Conservation (phyloP, 441 rosid genomes). For the Pelargonium fulgidum region DNA sequence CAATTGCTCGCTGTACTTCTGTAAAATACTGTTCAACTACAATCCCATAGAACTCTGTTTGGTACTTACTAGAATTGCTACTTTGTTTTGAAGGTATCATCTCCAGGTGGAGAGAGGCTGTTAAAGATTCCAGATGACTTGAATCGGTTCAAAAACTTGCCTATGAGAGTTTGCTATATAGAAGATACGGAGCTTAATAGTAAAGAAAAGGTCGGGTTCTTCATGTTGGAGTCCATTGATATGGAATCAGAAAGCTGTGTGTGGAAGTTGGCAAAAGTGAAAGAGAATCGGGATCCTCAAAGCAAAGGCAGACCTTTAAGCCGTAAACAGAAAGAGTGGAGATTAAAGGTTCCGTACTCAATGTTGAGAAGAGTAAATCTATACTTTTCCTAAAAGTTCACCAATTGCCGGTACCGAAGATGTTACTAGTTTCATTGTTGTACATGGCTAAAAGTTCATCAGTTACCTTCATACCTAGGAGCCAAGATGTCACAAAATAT, state of each 20-base stretch:
- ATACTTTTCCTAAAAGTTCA: conserved; percentile 30
- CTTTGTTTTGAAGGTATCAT: conserved; percentile 54
- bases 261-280: conserved; percentile 84
- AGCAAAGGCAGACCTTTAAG: conserved; percentile 77
- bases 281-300: conserved; percentile 69
- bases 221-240: conserved; percentile 54
- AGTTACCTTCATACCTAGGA: too few species aligned
- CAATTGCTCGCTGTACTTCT: conserved; percentile 10
- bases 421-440: not conserved
- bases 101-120: conserved; percentile 90
- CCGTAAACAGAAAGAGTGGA: conserved; percentile 75
- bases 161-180: conserved; percentile 56
- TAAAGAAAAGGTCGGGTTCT: conserved; percentile 46
- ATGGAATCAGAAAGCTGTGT: conserved; percentile 51
- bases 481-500: too few species aligned
- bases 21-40: not conserved
- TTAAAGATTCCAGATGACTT: conserved; percentile 71
- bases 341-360: conserved; percentile 48
- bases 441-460: too few species aligned
- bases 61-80: not conserved
- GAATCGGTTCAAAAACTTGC: conserved; percentile 60
- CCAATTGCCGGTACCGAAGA: not conserved
- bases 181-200: conserved; percentile 37
- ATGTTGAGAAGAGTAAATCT: conserved; percentile 49
- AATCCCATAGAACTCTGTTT: not conserved